phyloP scores from a whole-genome alignment of 2,329 filamentous ascomycete species.

The Colletotrichum sansevieriae region DNA sequence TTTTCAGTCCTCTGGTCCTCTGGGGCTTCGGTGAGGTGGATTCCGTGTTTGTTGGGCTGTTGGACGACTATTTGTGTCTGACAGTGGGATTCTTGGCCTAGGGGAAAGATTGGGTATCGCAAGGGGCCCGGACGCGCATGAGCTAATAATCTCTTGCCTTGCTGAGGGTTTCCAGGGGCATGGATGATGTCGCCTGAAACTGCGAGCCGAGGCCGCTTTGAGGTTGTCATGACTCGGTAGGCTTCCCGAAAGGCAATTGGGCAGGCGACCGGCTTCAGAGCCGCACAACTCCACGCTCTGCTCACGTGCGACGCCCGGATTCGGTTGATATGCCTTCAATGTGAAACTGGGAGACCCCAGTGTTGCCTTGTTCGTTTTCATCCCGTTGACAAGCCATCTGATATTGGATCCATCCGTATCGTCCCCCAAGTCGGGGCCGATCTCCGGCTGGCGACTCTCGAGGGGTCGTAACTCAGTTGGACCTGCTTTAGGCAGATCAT shows the following conservation, averaged over 20 bases:
- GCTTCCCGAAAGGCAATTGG: conserved; percentile 18
- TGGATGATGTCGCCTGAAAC: conserved; percentile 33
- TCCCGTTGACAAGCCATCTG: conserved; percentile 1
- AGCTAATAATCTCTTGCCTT: conserved; percentile 23
- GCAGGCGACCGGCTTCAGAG: conserved; percentile 10
- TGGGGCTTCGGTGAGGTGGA: conserved; percentile 19
- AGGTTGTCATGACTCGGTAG: conserved; percentile 36
- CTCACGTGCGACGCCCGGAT: conserved; percentile 15
- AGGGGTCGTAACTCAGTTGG: conserved; percentile 28
- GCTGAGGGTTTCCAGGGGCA: conserved; percentile 9
- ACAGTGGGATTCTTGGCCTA: conserved; percentile 20
- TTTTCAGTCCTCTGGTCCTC: conserved; percentile 31
- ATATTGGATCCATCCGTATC: conserved; percentile 22
- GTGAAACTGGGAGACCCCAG: conserved; percentile 30
- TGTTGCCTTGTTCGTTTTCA: conserved; percentile 24
- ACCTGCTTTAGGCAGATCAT: conserved; percentile 7
- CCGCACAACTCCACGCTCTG: conserved; percentile 26
- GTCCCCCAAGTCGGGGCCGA: conserved; percentile 29
- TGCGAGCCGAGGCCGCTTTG: conserved; percentile 25
- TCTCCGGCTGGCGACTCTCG: conserved; percentile 4
- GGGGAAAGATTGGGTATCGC: conserved; percentile 7
- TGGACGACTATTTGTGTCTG: conserved; percentile 21
- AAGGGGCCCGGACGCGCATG: conserved; percentile 2
- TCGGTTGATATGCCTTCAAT: conserved; percentile 27
- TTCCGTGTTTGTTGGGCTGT: conserved; percentile 28